Base-by-base conservation (phyloP, 176 grass and related monocot genomes). In the Cenchrus fungigraminus region DNA sequence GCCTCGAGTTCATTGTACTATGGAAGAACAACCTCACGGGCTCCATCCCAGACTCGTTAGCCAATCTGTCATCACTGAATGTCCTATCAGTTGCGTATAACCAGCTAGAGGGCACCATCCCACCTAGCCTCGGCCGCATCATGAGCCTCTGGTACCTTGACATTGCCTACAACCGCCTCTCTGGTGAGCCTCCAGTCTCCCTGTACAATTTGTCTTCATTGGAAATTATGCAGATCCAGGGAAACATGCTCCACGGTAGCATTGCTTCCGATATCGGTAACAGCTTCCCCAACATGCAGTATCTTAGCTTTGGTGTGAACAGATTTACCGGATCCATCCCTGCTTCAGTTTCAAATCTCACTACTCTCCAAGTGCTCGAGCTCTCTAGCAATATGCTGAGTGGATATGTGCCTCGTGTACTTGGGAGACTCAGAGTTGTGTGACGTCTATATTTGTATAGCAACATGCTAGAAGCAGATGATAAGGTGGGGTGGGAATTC, bases 291-390 rank as follows among this genome's bases (percentile, higher is more conserved):
- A 63, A 0, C 37, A 60, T 78, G 12, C 0, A 0, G 5, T 0
- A 4, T 0, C 37, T 45, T 15, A 0, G 0, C 0, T 14, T 77
- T 12, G 9, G 0, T 9, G 0, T 0, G 0, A 78, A 78, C 20
- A 5, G 29, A 3, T 12, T 76, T 16, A 74, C 3, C 0, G 58
- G 82, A 0, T 0, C 11, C 4, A 42, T 73, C 55, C 80, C 82
- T 25, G 37, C 45, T 14, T 83, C 82, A 28, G 1, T 74, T 4
- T 54, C 71, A 49, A 74, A 74, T 6, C 49, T 54, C 6, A 52
- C 71, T 0, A 7, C 47, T 1, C 49, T 74, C 22, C 44, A 13
- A 7, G 0, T 6, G 6, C 44, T 55, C 53, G 14, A 55, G 3
- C 14, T 55, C 0, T 4, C 14, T 3, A 3, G 4, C 5, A 57